A percentile compares a stretch with the other conserved stretches of the same genome.
Evolutionary conservation across 441 rosid genomes (phyloP).

Genomic region (Omphalea diandra): DNA sequence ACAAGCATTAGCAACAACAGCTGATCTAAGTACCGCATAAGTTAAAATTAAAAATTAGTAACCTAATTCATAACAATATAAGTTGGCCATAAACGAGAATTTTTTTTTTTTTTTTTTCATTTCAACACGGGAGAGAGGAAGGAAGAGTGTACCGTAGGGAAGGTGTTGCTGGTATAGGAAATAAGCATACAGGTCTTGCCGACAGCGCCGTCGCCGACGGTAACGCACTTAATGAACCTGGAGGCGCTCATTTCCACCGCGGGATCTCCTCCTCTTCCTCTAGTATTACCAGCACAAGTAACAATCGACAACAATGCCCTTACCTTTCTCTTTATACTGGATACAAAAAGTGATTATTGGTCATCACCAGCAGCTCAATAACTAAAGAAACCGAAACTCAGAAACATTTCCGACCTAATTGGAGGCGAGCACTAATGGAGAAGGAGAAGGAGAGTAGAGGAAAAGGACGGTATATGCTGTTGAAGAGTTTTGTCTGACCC

Average conservation of each 20-base stretch:
- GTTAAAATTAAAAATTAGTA: not conserved
- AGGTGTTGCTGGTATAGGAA: slow-evolving; percentile 94
- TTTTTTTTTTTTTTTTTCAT: too few species aligned
- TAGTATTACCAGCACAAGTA: not conserved
- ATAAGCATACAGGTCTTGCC: slow-evolving; percentile 94
- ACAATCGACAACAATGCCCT: too few species aligned
- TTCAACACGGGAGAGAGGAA: not conserved
- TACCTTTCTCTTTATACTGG: too few species aligned
- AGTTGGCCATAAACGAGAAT: not conserved
- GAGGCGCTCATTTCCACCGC: slow-evolving; percentile 75
- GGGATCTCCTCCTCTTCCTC: slow-evolving; percentile 13
- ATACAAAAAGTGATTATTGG: not conserved
- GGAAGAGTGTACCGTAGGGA: slow-evolving; percentile 63
- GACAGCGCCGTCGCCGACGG: slow-evolving; percentile 96
- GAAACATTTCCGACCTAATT: too few species aligned
- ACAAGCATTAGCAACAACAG: not conserved
- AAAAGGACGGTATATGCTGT: too few species aligned
- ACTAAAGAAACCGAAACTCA: too few species aligned
- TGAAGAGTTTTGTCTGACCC: slow-evolving; percentile 18
- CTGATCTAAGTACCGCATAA: not conserved
- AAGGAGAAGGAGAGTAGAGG: not conserved
- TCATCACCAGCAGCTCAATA: slow-evolving; percentile 15
- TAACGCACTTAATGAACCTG: slow-evolving; percentile 92
- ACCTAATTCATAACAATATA: not conserved
- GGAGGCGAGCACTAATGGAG: too few species aligned